Percentiles rank a stretch among this genome's conserved stretches.
phyloP scores from a whole-genome alignment of 2,329 filamentous ascomycete genomes.

The Diaporthe citri region DNA sequence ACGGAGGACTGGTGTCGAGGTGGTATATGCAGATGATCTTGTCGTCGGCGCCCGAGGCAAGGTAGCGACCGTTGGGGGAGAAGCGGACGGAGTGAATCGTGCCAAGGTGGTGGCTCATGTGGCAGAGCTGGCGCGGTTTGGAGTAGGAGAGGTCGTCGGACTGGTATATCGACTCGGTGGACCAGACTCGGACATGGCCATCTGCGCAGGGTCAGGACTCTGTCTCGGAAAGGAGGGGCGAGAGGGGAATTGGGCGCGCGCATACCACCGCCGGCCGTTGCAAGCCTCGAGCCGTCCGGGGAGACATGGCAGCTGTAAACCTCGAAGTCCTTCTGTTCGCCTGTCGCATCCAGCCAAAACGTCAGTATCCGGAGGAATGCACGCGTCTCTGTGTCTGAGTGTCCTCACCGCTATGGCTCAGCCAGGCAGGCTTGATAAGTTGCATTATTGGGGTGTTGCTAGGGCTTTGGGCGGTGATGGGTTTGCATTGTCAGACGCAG shows the following conservation, averaged over 20 bases:
- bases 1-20: slow-evolving; percentile 84
- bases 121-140: slow-evolving; percentile 92
- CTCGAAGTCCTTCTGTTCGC: slow-evolving; percentile 98
- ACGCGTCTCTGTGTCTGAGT: neutral
- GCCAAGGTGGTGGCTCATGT: slow-evolving; percentile 98
- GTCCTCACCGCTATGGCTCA: slow-evolving; percentile 87
- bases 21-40: slow-evolving; percentile 99
- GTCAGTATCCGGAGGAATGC: slow-evolving; percentile 41
- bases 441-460: slow-evolving; percentile 68
- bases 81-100: slow-evolving; percentile 98
- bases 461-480: slow-evolving; percentile 29
- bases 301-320: slow-evolving; percentile 99
- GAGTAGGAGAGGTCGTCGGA: slow-evolving; percentile 78
- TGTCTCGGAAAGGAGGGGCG: neutral
- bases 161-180: slow-evolving; percentile 91
- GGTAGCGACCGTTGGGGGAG: slow-evolving; percentile 92
- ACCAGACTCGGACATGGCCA: slow-evolving; percentile 98
- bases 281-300: slow-evolving; percentile 90
- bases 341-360: slow-evolving; percentile 56
- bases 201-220: slow-evolving; percentile 61
- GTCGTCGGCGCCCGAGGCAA: slow-evolving; percentile 97
- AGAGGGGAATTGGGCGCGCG: neutral
- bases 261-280: slow-evolving; percentile 92
- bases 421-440: slow-evolving; percentile 95
- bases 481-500: slow-evolving; percentile 37